A percentile compares a stretch with the other conserved stretches of the same genome.
phyloP scores from a whole-genome alignment of 805 yeast species.

The Monosporozyma servazzii region DNA sequence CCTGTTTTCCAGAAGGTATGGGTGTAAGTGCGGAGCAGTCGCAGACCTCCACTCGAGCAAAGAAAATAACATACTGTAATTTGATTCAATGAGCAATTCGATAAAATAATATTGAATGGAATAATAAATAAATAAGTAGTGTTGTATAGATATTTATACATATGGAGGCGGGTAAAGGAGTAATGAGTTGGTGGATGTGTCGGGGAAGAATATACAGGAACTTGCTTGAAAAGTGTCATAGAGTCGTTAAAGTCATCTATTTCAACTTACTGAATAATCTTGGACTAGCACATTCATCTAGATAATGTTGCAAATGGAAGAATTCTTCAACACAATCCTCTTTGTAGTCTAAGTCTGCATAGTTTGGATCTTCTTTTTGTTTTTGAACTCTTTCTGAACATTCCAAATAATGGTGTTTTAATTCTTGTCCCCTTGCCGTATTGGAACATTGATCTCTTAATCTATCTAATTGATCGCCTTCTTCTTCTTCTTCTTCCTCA shows the following conservation, averaged over 20 bases:
- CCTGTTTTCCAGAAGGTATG: no score
- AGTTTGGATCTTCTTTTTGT: conserved; percentile 76
- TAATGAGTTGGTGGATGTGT: not conserved
- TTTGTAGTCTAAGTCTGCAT: conserved; percentile 70
- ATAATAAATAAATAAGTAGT: not conserved
- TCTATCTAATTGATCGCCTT: conserved; percentile 54
- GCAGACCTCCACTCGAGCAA: no score
- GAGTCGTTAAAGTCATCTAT: conserved; percentile 29
- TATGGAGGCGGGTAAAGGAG: not conserved
- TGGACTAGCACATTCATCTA: conserved; percentile 88
- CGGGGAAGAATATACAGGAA: not conserved
- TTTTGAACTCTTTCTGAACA: conserved; percentile 92
- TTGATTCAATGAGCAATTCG: no score
- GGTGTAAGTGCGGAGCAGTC: no score
- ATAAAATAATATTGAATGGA: no score
- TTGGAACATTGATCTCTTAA: conserved; percentile 61
- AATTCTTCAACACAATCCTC: conserved; percentile 98
- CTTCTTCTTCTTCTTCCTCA: conserved; percentile 62
- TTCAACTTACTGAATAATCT: conserved; percentile 79
- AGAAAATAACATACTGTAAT: no score
- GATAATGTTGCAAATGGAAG: conserved; percentile 91
- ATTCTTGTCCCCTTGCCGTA: conserved; percentile 57
- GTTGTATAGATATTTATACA: no score
- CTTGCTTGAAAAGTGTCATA: not conserved
- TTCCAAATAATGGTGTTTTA: conserved; percentile 84